phyloP scores from a whole-genome alignment of 2,329 filamentous ascomycete genomes.

The Myriosclerotinia scirpicola region DNA sequence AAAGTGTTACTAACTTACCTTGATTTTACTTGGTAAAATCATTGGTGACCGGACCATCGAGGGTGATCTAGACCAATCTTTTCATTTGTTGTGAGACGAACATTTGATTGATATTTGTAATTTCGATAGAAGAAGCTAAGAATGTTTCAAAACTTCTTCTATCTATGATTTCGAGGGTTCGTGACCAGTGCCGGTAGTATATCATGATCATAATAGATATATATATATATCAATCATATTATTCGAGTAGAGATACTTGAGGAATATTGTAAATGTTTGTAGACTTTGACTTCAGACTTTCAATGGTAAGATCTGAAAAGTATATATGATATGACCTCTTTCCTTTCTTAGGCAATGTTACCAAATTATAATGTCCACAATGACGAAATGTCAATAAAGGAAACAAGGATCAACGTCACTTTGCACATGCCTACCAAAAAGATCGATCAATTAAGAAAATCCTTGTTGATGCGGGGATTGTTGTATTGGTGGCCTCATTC shows the following conservation, averaged over 20 bases:
- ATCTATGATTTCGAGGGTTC: not conserved
- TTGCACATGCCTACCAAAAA: not conserved
- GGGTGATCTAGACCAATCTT: not conserved
- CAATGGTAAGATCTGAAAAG: no score
- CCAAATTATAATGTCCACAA: constrained; percentile 5
- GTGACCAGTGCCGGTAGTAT: not conserved
- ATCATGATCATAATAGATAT: not conserved
- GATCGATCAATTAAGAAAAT: not conserved
- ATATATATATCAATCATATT: no score
- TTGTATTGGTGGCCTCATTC: no score
- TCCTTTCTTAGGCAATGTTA: constrained; percentile 9
- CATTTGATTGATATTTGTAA: no score
- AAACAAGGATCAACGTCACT: constrained; percentile 19
- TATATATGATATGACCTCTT: not conserved
- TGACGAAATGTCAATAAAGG: constrained; percentile 2
- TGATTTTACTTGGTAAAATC: not conserved
- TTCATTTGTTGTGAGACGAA: not conserved
- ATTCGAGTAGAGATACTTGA: no score
- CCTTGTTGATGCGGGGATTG: no score
- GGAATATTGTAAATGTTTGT: no score
- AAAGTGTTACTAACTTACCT: no score
- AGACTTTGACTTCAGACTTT: no score
- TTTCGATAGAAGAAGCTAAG: not conserved
- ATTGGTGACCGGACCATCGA: no score
- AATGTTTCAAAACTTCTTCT: not conserved